Percentiles rank a stretch among this genome's conserved stretches.
These are phyloP conservation scores for Apiospora marii DNA, from an alignment of 2,329 filamentous ascomycete species.

Conservation along the genomic window DNA sequence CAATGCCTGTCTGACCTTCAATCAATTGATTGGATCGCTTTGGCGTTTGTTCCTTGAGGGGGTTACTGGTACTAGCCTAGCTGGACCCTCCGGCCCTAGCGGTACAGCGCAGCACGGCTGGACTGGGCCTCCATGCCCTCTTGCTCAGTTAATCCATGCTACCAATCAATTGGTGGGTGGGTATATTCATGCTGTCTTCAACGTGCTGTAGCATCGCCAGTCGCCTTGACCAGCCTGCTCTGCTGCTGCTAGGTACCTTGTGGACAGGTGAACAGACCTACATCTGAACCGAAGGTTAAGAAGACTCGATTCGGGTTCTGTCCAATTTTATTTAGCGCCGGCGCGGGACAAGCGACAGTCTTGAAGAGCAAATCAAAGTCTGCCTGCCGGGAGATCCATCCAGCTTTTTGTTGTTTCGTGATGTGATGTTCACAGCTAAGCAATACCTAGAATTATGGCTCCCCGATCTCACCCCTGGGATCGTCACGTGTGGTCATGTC, in stretches of 20 bases:
- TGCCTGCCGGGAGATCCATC: neutral
- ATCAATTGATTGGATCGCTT: neutral
- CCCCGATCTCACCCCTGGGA: constrained; percentile 5
- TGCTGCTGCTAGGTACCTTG: neutral
- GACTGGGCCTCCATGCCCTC: neutral
- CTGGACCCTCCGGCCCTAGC: neutral
- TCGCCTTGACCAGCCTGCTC: neutral
- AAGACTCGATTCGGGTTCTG: neutral
- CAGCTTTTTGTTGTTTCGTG: neutral
- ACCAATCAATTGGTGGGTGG: neutral
- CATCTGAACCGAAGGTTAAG: neutral
- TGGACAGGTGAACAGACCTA: neutral
- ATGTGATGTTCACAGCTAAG: constrained; percentile 3
- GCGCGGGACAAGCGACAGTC: neutral
- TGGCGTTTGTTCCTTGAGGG: neutral
- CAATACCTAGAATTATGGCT: neutral
- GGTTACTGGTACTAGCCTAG: neutral
- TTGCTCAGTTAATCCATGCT: neutral
- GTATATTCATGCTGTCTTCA: neutral
- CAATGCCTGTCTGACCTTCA: neutral
- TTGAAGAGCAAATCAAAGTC: neutral
- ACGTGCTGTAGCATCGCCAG: neutral
- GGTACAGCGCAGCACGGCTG: neutral
- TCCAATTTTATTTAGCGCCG: constrained; percentile 3
- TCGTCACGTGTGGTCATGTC: constrained; percentile 13